A percentile compares a stretch with the other conserved stretches of the same genome.
Conservation (phyloP, 257 asterid genomes). For the Penstemon newberryi region DNA sequence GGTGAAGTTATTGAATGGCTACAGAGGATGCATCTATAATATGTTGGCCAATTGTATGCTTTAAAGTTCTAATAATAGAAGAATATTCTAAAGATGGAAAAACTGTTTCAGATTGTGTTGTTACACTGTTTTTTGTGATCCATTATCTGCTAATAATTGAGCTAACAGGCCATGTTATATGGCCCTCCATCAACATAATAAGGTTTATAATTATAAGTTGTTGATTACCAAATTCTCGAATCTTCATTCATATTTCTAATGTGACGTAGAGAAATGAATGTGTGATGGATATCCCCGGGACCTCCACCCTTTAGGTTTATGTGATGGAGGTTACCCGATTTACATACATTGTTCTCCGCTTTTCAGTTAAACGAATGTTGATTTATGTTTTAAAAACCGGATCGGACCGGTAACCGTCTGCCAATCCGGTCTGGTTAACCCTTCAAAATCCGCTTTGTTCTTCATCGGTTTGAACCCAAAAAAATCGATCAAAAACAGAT, state of each 20-base stretch:
- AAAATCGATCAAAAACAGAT: too few relatives aligned
- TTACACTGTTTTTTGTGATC: slow-evolving; percentile 7
- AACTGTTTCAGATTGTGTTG: background rate
- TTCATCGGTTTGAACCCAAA: too few relatives aligned
- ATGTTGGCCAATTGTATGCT: slow-evolving; percentile 20
- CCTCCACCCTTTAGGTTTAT: too few relatives aligned
- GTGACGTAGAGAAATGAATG: too few relatives aligned
- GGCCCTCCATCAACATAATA: slow-evolving; percentile 25
- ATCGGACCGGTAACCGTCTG: too few relatives aligned
- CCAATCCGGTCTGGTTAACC: too few relatives aligned
- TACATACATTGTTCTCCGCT: too few relatives aligned
- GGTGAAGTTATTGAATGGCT: slow-evolving; percentile 25
- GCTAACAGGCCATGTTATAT: slow-evolving; percentile 29
- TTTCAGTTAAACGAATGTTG: too few relatives aligned
- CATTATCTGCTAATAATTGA: slow-evolving; percentile 29
- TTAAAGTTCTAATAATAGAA: slow-evolving; percentile 26
- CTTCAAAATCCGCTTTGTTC: too few relatives aligned
- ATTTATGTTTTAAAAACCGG: too few relatives aligned
- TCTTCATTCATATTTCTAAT: background rate
- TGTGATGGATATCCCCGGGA: too few relatives aligned
- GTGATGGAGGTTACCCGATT: too few relatives aligned
- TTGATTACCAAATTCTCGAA: slow-evolving; percentile 19
- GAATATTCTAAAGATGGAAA: slow-evolving; percentile 8
- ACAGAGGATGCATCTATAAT: slow-evolving; percentile 20
- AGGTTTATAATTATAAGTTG: background rate